phyloP scores from a whole-genome alignment of 2,329 filamentous ascomycete genomes.

The Ambrosiella xylebori region DNA sequence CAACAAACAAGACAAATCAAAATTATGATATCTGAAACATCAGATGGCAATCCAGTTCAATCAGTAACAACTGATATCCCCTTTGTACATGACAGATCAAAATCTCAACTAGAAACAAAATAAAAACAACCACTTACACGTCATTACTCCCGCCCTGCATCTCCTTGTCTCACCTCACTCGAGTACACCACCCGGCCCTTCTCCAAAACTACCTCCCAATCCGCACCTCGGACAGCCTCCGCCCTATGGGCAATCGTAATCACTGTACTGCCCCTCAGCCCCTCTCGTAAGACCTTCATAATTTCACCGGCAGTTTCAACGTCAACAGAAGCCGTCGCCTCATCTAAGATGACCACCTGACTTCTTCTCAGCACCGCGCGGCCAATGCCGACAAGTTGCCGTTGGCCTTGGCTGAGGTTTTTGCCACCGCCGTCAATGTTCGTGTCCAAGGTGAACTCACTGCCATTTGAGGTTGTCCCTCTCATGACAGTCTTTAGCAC shows the following conservation, averaged over 20 bases:
- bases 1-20: no score
- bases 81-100: no score
- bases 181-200: conserved; percentile 32
- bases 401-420: conserved; percentile 45
- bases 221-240: conserved; percentile 42
- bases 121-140: not conserved
- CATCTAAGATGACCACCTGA: conserved; percentile 45
- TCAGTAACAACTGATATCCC: no score
- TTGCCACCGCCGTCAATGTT: conserved; percentile 41
- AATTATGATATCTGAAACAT: no score
- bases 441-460: conserved; percentile 28
- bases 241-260: conserved; percentile 50
- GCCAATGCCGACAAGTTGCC: conserved; percentile 43
- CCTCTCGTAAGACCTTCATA: conserved; percentile 37
- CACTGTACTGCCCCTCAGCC: conserved; percentile 39
- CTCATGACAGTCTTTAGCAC: conserved; percentile 37
- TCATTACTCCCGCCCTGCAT: conserved; percentile 7
- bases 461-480: conserved; percentile 12
- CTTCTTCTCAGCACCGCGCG: conserved; percentile 42
- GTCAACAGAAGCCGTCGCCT: conserved; percentile 48
- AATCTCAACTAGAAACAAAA: no score
- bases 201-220: conserved; percentile 37
- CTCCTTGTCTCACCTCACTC: not conserved
- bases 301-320: conserved; percentile 39
- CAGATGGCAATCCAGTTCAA: no score